A percentile compares a stretch with the other conserved stretches of the same genome.
Conservation (phyloP, 805 yeast genomes). For the Yamadazyma endophytica region DNA sequence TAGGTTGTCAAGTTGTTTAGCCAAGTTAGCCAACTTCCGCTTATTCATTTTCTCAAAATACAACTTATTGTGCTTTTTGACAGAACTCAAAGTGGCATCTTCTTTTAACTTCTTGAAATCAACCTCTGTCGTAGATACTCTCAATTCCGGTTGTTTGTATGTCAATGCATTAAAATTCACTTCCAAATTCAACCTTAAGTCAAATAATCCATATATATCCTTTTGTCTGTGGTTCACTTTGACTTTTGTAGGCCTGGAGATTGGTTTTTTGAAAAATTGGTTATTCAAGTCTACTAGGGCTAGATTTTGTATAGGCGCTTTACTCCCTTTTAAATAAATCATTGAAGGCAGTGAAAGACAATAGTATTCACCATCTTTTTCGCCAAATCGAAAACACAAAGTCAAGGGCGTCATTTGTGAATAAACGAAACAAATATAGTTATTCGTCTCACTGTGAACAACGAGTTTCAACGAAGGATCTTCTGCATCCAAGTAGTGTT, state of each 20-base stretch:
- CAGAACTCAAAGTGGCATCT: too few species aligned
- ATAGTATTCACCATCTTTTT: conserved; percentile 21
- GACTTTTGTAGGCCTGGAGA: neutral
- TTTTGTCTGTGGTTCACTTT: neutral
- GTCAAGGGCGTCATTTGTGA: conserved; percentile 25
- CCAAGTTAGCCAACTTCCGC: conserved; percentile 1
- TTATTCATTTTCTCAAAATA: conserved; percentile 5
- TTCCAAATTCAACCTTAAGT: conserved; percentile 6
- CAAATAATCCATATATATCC: conserved; percentile 5
- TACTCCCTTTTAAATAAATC: conserved; percentile 7
- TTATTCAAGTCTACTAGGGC: conserved; percentile 3
- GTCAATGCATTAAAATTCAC: conserved; percentile 6
- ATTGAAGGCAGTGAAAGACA: conserved; percentile 16
- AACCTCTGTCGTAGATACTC: too few species aligned
- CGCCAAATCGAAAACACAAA: conserved; percentile 30
- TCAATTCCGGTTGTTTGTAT: conserved; percentile 1
- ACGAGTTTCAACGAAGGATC: conserved; percentile 52
- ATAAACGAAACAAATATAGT: conserved; percentile 21
- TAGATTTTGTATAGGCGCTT: conserved; percentile 8
- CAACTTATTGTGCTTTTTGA: too few species aligned
- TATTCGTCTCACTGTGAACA: conserved; percentile 18
- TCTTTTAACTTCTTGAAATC: too few species aligned
- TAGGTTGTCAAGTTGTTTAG: too few species aligned
- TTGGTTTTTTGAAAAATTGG: conserved; percentile 2
- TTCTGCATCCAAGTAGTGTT: conserved; percentile 53